Percentiles rank a stretch among this genome's conserved stretches.
Conservation (phyloP, 2,329 filamentous ascomycete genomes). For the Verticillium albo-atrum region DNA sequence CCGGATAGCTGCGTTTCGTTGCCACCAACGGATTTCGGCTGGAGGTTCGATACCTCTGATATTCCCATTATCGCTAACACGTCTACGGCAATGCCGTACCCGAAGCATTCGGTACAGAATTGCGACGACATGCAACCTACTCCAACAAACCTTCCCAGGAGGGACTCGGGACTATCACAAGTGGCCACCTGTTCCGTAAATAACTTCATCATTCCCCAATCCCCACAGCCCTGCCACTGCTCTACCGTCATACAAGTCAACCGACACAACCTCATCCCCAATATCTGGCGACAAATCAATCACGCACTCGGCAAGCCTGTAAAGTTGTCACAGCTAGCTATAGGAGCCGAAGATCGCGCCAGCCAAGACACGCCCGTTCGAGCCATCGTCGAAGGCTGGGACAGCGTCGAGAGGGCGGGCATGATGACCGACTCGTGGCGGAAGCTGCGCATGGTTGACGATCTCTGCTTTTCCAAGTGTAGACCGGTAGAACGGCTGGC, state of each 20-base stretch:
- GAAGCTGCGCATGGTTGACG: slow-evolving; percentile 15
- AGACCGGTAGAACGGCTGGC: slow-evolving; percentile 15
- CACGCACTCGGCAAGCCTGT: slow-evolving; percentile 10
- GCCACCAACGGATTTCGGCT: not conserved
- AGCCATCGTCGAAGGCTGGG: slow-evolving; percentile 20
- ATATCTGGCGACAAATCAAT: slow-evolving; percentile 17
- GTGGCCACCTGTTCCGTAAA: not conserved
- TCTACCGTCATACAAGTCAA: not conserved
- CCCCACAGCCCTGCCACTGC: not conserved
- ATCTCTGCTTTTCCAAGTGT: slow-evolving; percentile 15
- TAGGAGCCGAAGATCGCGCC: slow-evolving; percentile 12
- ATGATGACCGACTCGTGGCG: slow-evolving; percentile 18
- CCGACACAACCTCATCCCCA: not conserved
- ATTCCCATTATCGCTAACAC: not conserved
- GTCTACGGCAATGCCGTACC: not conserved
- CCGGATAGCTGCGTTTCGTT: not conserved
- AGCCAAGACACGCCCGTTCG: slow-evolving; percentile 18
- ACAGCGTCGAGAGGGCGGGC: slow-evolving; percentile 17
- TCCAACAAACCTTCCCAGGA: not conserved
- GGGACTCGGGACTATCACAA: not conserved
- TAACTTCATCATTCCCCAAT: not conserved
- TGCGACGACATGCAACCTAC: not conserved
- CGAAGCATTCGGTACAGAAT: not conserved
- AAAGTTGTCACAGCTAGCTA: slow-evolving; percentile 1
- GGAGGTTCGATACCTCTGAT: not conserved